phyloP scores from a whole-genome alignment of 2,329 filamentous ascomycete species.

The Myriangium duriaei region DNA sequence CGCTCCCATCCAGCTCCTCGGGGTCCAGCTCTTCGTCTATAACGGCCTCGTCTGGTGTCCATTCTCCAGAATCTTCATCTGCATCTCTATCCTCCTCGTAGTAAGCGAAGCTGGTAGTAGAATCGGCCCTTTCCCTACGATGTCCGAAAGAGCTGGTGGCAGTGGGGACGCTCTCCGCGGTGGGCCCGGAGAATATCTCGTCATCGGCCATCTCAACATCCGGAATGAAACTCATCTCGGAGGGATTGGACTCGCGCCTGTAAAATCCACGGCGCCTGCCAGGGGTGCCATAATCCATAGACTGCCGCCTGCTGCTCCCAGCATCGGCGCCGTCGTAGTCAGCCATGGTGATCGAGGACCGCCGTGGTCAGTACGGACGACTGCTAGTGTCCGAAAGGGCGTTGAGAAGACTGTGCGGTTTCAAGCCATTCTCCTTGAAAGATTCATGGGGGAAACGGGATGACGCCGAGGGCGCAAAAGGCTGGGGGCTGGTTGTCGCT shows the following conservation, averaged over 20 bases:
- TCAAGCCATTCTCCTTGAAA: neutral
- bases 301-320: constrained; percentile 10
- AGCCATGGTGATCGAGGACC: constrained; percentile 9
- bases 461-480: neutral
- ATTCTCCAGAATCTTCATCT: constrained; percentile 33
- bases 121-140: constrained; percentile 67
- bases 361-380: neutral
- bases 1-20: constrained; percentile 26
- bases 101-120: constrained; percentile 78
- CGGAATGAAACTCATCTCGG: constrained; percentile 63
- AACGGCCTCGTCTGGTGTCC: constrained; percentile 35
- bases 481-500: neutral
- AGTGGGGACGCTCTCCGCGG: constrained; percentile 91
- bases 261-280: constrained; percentile 31
- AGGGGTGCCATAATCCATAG: constrained; percentile 10
- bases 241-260: constrained; percentile 49
- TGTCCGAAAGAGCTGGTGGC: constrained; percentile 87
- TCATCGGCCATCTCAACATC: constrained; percentile 99
- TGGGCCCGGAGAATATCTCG: constrained; percentile 84
- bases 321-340: constrained; percentile 2
- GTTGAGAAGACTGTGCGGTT: too few relatives aligned
- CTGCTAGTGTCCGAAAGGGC: neutral
- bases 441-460: neutral
- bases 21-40: constrained; percentile 32
- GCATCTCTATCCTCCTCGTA: constrained; percentile 60